Conservation (phyloP, 495 filamentous ascomycete genomes). For the Cercophora sp. region DNA sequence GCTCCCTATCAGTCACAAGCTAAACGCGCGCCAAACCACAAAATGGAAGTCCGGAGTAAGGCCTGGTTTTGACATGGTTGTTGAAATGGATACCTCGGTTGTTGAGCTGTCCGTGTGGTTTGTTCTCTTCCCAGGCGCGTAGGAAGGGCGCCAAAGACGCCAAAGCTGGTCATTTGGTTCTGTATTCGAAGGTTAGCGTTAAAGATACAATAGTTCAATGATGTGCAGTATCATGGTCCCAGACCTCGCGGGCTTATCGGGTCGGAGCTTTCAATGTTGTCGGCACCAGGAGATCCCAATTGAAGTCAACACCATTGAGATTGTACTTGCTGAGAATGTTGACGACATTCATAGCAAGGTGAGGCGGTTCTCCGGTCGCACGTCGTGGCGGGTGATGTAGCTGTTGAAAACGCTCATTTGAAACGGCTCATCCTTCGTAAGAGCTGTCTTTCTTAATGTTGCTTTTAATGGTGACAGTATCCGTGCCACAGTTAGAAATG, state of each 20-base stretch:
- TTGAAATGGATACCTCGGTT: background rate
- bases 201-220: background rate
- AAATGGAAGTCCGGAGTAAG: background rate
- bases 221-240: background rate
- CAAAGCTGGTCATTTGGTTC: background rate
- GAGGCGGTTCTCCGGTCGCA: too few species aligned
- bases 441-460: too few species aligned
- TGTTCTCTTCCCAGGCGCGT: background rate
- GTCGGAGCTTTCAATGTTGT: background rate
- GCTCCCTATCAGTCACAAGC: background rate
- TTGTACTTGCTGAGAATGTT: too few species aligned
- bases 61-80: background rate
- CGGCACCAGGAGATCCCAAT: too few species aligned
- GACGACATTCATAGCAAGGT: too few species aligned
- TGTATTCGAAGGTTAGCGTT: background rate
- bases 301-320: too few species aligned
- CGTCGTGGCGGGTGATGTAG: too few species aligned
- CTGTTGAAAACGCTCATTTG: too few species aligned
- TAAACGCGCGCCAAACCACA: background rate
- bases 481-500: too few species aligned
- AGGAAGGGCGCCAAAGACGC: background rate
- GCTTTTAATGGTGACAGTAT: too few species aligned
- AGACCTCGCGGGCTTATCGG: background rate
- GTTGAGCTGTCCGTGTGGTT: background rate
- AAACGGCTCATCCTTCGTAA: too few species aligned